Base-by-base conservation (phyloP, 306 rosid species). In the Rosa rugosa region DNA sequence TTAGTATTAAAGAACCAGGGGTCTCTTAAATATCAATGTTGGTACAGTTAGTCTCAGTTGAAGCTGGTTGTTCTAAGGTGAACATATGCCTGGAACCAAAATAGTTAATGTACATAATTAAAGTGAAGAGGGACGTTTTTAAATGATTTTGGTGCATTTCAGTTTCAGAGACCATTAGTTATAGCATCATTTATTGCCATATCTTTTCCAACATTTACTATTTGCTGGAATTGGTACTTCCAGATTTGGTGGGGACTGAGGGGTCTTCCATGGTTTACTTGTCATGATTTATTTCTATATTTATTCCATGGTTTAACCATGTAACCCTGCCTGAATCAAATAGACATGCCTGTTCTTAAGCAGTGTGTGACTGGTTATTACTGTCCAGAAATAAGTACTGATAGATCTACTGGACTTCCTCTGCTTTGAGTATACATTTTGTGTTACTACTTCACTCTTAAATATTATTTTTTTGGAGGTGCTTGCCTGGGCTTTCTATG, bases 401-500 rank as follows among this genome's bases (percentile, higher is more conserved):
- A 41, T 53, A 69, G 27, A 14, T 44, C 16, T 6, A 49, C 13
- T 36, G 36, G 78, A 50, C 63, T 50, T 54, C 62, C 16, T 34
- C 42, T 75, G 57, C 72, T 64, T 53, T 75, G 71, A 60, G n/a
- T 7, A 27, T 27, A 17, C 25, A 44, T 17, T 38, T 18, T 8
- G 40, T 75, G 71, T 20, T 31, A 13, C 50, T 64, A 13, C 71
- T 62, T 72, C 42, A 47, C 49, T n/a, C 63, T 46, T 31, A 2
- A 31, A 1, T 31, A 31, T 31, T 31, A 27, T 25, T 36, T 8
- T 51, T 51, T 34, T 11, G 17, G 34, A 51, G 64, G 36, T 64
- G 47, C 71, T 68, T 69, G 36, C 36, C 56, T n/a, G 75, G 77
- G 80, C 68, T 73, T 62, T 45, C 60, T 77, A 62, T 82, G 49